Conservation (phyloP, 2,329 filamentous ascomycete genomes). For the Mariannaea elegans region DNA sequence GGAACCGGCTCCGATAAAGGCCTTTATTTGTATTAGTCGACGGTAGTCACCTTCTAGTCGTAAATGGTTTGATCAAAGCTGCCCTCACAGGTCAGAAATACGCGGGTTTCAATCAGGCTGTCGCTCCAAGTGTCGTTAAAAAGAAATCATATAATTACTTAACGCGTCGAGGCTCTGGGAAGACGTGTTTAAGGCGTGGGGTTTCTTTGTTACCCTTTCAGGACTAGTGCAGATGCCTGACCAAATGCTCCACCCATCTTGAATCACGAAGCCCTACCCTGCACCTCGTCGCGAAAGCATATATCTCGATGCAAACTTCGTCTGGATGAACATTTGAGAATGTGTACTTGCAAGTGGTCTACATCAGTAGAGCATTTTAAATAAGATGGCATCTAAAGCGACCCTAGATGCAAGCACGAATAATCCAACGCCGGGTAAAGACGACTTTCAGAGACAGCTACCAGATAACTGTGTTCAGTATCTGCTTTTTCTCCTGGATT, state of each 20-base stretch:
- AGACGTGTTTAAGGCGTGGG: conserved; percentile 22
- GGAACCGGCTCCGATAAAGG: background rate
- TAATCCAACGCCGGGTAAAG: background rate
- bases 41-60: background rate
- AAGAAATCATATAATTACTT: conserved; percentile 22
- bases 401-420: conserved; percentile 2
- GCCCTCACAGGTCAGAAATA: too few relatives aligned
- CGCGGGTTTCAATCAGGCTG: background rate
- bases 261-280: conserved; percentile 6
- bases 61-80: background rate
- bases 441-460: conserved; percentile 49
- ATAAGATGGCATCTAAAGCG: background rate
- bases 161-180: conserved; percentile 32
- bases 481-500: conserved; percentile 75
- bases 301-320: background rate
- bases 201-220: conserved; percentile 7
- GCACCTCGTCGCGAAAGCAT: background rate
- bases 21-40: background rate
- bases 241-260: background rate
- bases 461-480: conserved; percentile 91
- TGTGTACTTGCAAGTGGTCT: background rate
- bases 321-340: background rate
- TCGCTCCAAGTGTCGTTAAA: background rate
- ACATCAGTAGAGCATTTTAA: background rate
- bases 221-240: conserved; percentile 21